Base-by-base conservation (phyloP, 2,329 filamentous ascomycete genomes). In the Aspergillus sp. region DNA sequence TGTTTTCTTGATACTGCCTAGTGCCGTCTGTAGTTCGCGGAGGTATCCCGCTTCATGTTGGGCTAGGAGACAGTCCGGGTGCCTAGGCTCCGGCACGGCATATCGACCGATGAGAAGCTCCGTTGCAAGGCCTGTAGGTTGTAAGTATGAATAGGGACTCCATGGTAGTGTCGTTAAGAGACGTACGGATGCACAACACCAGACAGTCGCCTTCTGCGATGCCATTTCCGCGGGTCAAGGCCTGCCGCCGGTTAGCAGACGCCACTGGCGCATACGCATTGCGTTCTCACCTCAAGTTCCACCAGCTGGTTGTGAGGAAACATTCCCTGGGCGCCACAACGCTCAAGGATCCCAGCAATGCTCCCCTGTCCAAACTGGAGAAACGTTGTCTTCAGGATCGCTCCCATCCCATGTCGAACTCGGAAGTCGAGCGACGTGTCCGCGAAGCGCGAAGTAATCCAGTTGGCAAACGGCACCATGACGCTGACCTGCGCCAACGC, bases 61-160 rank as follows among this genome's bases (percentile, higher is more conserved):
- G 2, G 63, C 61, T 5, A 68, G 14, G 1, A 57, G 23, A 14
- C 48, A 47, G 2, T 14, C 38, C 0, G 61, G 55, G 4, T 57
- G 11, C 9, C 31, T 47, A 3, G 63, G 36, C 1, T 53, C 19
- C 1, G 64, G 62, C 2, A 66, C 17, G 19, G 57, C 19, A 20
- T 66, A 67, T 13, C 63, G 58, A 4, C 59, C 59, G 14, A 67
- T 29, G 0, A 67, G 45, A 1, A 67, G 54, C 21, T 67, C 65
- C 3, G 55, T 58, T 13, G 58, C 65, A 1, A 67, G 57, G 5
- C 65, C 63, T 67, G 11, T 44, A 3, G 2, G 11, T 17, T 23
- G 11, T 13, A 2, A 44, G n/a, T 38, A 25, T 10, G 21, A 43
- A 3, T 4, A 9, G 14, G 6, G 16, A 7, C 9, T 19, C 5